Evolutionary conservation across 2,329 filamentous ascomycete species (phyloP).

Genomic region (Ascosphaera aggregata): DNA sequence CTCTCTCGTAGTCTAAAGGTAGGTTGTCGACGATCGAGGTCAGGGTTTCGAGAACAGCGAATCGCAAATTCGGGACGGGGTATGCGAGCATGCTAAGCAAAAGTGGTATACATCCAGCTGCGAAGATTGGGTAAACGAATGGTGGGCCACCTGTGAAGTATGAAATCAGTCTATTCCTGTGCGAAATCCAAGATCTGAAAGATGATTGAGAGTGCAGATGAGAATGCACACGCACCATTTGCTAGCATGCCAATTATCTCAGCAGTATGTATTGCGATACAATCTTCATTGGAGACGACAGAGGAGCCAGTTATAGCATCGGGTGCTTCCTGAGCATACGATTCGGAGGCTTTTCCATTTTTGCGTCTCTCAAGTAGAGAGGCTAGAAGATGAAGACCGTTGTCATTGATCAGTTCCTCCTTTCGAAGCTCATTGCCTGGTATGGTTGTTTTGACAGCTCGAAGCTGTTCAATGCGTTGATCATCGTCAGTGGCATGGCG

Average conservation of each 20-base stretch:
- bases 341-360: not conserved
- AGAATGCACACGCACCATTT: constrained; percentile 34
- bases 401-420: not conserved
- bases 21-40: constrained; percentile 47
- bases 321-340: not conserved
- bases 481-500: not conserved
- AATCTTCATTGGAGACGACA: constrained; percentile 27
- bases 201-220: not conserved
- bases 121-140: constrained; percentile 52
- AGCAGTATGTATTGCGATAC: constrained; percentile 51
- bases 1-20: constrained; percentile 27
- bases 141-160: constrained; percentile 43
- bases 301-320: not conserved
- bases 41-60: constrained; percentile 51
- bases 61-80: constrained; percentile 37
- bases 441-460: not conserved
- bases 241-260: constrained; percentile 70
- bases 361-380: not conserved
- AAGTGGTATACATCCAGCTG: constrained; percentile 41
- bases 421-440: not conserved
- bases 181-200: not conserved
- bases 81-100: constrained; percentile 49
- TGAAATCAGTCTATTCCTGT: not conserved
- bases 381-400: not conserved
- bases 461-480: not conserved